Base-by-base conservation (phyloP, 768 basidiomycete genomes). In the Neoboletus magnificus region DNA sequence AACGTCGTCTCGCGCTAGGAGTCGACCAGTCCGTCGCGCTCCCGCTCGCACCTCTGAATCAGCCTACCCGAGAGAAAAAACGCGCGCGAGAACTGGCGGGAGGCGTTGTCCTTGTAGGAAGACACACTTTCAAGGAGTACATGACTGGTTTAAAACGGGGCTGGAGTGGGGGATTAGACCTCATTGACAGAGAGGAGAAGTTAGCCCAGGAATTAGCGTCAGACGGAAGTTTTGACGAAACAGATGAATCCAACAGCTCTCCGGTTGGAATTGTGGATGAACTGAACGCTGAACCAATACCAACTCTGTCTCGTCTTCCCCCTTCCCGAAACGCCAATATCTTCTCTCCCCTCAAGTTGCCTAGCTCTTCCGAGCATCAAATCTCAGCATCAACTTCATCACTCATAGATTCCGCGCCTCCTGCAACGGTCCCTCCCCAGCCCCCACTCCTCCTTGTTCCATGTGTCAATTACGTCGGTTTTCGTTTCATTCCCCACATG, bases 61-160 rank as follows among this genome's bases (percentile, higher is more conserved):
- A 81, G 56, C 78, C 75, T 46, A 74, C 83, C 27, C 78, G 74
- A 1, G 76, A 79, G 13, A 80, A 83, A 62, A 76, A 76, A 44
- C 80, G 77, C 4, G 71, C 77, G 55, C 79, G 81, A 20, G 84
- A 87, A 57, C 75, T 91, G 10, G 82, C 85, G n/a, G 94, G 94
- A 13, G 96, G 95, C 2, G 79, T 85, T 39, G 79, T 97, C 54
- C 76, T 99, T 54, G 71, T 99, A 30, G 97, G 97, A 4, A 83
- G 97, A 48, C 84, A 90, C 35, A 89, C 92, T 1, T 81, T 96
- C 73, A 99, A 98, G 75, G 97, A 99, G 74, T 98, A 91, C 70
- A 83, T 98, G 83, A 79, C 85, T 52, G 97, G 96, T 3, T 67
- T 98, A 40, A 83, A 80, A 66, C 78, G 81, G 51, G 97, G 97